A percentile compares a stretch with the other conserved stretches of the same genome.
Evolutionary conservation across 192 early-diverging fungal genomes (phyloP).

Genomic region (Coemansia sp.): DNA sequence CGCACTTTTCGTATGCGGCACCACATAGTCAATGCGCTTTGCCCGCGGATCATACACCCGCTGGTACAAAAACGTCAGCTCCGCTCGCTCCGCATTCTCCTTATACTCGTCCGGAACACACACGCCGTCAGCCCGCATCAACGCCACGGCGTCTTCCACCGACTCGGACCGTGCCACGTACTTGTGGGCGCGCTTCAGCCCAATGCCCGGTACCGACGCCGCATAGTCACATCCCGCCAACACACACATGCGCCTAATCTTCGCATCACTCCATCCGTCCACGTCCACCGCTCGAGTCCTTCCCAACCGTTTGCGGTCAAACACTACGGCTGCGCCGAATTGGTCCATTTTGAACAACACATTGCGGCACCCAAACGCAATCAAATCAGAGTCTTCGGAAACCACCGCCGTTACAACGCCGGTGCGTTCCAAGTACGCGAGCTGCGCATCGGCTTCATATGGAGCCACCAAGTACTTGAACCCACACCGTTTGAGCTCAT

Average conservation of each 20-base stretch:
- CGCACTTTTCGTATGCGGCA: slow-evolving; percentile 41
- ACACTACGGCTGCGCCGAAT: slow-evolving; percentile 66
- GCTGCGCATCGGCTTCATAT: slow-evolving; percentile 96
- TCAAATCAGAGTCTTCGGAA: slow-evolving; percentile 93
- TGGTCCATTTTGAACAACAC: slow-evolving; percentile 84
- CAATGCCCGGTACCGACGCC: slow-evolving; percentile 78
- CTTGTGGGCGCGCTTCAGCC: slow-evolving; percentile 75
- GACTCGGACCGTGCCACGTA: slow-evolving; percentile 60
- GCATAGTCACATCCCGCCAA: slow-evolving; percentile 98
- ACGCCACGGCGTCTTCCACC: slow-evolving; percentile 55
- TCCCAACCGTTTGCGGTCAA: slow-evolving; percentile 58
- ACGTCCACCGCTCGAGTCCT: slow-evolving; percentile 55
- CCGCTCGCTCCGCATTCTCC: slow-evolving; percentile 68
- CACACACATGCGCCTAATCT: slow-evolving; percentile 90
- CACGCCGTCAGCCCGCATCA: slow-evolving; percentile 54
- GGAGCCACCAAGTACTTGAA: slow-evolving; percentile 88
- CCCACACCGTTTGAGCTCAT: slow-evolving; percentile 58
- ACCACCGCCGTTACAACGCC: slow-evolving; percentile 76
- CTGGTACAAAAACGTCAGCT: slow-evolving; percentile 87
- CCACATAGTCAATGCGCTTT: slow-evolving; percentile 59
- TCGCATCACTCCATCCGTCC: slow-evolving; percentile 57
- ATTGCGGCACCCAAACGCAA: slow-evolving; percentile 86
- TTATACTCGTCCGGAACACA: slow-evolving; percentile 67
- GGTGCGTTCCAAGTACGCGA: slow-evolving; percentile 74
- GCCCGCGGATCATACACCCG: slow-evolving; percentile 77